These are phyloP conservation scores for Aspergillus thermomutatus DNA, from an alignment of 2,329 filamentous ascomycete genomes.

Conservation along the genomic window DNA sequence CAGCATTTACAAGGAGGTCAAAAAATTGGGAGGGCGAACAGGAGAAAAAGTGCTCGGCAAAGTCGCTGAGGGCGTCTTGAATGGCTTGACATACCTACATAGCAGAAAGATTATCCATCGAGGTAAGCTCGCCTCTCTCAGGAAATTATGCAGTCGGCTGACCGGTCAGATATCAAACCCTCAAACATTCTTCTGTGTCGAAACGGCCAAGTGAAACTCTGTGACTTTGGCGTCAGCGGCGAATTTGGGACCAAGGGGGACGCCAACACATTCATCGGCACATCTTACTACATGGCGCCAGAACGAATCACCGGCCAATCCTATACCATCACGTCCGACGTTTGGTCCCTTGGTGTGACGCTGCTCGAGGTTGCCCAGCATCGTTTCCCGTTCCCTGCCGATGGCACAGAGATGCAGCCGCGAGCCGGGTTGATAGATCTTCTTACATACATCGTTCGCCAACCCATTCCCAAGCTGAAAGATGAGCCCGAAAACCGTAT, in stretches of 20 bases:
- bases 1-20: conserved; percentile 96
- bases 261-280: conserved; percentile 98
- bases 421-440: conserved; percentile 90
- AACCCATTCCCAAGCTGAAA: conserved; percentile 91
- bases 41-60: conserved; percentile 97
- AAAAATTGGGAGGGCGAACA: conserved; percentile 87
- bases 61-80: conserved; percentile 90
- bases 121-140: conserved; percentile 35
- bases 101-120: conserved; percentile 96
- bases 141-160: not conserved
- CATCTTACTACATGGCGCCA: conserved; percentile 98
- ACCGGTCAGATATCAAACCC: conserved; percentile 78
- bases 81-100: conserved; percentile 91
- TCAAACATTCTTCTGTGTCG: conserved; percentile 94
- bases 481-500: conserved; percentile 89
- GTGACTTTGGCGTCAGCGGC: conserved; percentile 95
- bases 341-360: conserved; percentile 96
- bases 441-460: conserved; percentile 93
- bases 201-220: conserved; percentile 91
- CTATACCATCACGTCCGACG: conserved; percentile 97
- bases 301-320: conserved; percentile 96
- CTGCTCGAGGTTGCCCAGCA: conserved; percentile 99
- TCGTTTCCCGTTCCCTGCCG: conserved; percentile 95
- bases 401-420: conserved; percentile 93
- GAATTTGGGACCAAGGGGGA: conserved; percentile 98